Evolutionary conservation across 495 filamentous ascomycete genomes (phyloP).

Genomic region (Haplographium delicatum): DNA sequence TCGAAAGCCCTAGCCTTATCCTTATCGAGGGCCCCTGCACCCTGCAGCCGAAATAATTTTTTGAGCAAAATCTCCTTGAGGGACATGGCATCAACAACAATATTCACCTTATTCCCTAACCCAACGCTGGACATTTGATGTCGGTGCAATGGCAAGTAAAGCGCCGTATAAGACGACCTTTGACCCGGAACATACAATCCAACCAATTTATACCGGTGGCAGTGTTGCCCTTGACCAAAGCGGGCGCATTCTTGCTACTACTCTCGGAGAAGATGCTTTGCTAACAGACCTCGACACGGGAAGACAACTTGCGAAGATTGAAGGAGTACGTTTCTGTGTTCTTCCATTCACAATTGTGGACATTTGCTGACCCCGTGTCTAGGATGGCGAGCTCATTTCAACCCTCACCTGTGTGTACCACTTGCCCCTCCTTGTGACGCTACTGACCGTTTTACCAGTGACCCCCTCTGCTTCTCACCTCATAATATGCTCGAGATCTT

Average conservation of each 20-base stretch:
- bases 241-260: conserved; percentile 80
- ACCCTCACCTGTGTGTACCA: conserved; percentile 64
- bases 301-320: conserved; percentile 74
- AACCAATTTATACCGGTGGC: conserved; percentile 91
- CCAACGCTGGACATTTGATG: background rate
- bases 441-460: conserved; percentile 45
- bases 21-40: conserved; percentile 9
- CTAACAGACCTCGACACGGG: conserved; percentile 83
- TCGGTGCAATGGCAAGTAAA: conserved; percentile 43
- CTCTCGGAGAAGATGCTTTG: conserved; percentile 81
- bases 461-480: conserved; percentile 84
- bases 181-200: conserved; percentile 70
- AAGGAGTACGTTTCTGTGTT: conserved; percentile 62
- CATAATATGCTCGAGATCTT: conserved; percentile 83
- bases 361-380: conserved; percentile 12
- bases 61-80: no score
- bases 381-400: conserved; percentile 93
- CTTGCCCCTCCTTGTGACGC: background rate
- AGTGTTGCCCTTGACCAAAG: conserved; percentile 75
- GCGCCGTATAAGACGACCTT: conserved; percentile 72
- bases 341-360: background rate
- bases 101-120: background rate
- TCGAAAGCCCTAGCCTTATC: conserved; percentile 20
- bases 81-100: conserved; percentile 2
- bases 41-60: conserved; percentile 15